Percentiles rank a stretch among this genome's conserved stretches.
Conservation (phyloP, 768 basidiomycete species). For the Trametes sanguinea region DNA sequence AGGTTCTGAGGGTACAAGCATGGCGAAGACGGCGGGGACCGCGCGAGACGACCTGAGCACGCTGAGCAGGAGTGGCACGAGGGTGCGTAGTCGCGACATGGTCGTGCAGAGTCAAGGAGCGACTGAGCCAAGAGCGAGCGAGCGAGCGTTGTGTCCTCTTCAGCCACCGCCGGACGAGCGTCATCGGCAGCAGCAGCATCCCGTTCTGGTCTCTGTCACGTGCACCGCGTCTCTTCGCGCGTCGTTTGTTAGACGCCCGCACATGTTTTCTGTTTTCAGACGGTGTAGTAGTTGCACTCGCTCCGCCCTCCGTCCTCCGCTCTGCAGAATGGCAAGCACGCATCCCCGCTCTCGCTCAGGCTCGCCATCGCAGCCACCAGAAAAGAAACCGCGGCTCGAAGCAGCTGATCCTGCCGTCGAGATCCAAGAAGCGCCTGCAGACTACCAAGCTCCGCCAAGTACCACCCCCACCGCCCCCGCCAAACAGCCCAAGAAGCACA, state of each 20-base stretch:
- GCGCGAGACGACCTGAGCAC: neutral
- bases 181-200: neutral
- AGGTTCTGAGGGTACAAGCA: slow-evolving; percentile 9
- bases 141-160: too few relatives aligned
- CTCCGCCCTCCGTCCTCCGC: neutral
- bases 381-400: slow-evolving; percentile 37
- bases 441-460: slow-evolving; percentile 5
- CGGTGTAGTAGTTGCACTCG: neutral
- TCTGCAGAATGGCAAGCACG: slow-evolving; percentile 9
- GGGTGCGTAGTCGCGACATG: neutral
- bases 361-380: slow-evolving; percentile 18
- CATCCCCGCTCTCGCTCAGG: slow-evolving; percentile 15
- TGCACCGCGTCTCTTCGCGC: slow-evolving; percentile 11
- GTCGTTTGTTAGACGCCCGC: slow-evolving; percentile 3
- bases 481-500: slow-evolving; percentile 23
- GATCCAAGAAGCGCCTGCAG: slow-evolving; percentile 7
- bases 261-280: slow-evolving; percentile 15
- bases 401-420: neutral
- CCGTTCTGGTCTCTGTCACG: slow-evolving; percentile 13
- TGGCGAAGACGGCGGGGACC: slow-evolving; percentile 22
- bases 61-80: neutral
- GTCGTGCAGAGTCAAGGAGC: neutral
- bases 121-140: neutral
- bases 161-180: neutral
- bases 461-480: neutral